A percentile compares a stretch with the other conserved stretches of the same genome.
These are phyloP conservation scores for Jackrogersella multiformis DNA, from an alignment of 495 filamentous ascomycete species.

Conservation along the genomic window DNA sequence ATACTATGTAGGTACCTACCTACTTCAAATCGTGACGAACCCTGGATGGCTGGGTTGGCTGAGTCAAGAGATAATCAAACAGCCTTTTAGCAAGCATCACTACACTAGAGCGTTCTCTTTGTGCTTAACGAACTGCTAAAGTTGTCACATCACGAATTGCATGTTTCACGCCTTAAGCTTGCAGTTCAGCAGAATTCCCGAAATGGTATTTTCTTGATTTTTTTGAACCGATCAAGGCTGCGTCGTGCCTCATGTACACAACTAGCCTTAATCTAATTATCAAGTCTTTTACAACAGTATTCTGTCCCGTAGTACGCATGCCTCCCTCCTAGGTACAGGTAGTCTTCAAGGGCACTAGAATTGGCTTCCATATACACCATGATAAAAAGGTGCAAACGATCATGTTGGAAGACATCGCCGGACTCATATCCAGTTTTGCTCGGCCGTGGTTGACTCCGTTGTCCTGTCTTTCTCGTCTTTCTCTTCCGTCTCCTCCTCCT, in stretches of 20 bases:
- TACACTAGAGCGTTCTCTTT: not conserved
- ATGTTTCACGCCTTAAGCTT: not conserved
- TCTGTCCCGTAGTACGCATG: slow-evolving; percentile 5
- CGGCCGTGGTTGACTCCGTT: slow-evolving; percentile 39
- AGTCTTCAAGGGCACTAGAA: slow-evolving; percentile 17
- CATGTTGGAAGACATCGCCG: slow-evolving; percentile 5
- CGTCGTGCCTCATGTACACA: not conserved
- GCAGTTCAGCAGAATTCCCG: not conserved
- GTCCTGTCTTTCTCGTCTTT: slow-evolving; percentile 38
- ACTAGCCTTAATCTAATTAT: slow-evolving; percentile 12
- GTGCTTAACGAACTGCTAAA: not conserved
- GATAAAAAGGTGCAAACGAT: not conserved
- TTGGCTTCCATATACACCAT: slow-evolving; percentile 6
- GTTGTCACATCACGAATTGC: not conserved
- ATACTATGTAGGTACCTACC: not conserved
- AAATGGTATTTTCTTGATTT: slow-evolving; percentile 26
- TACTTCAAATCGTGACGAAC: slow-evolving; percentile 24
- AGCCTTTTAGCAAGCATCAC: not conserved
- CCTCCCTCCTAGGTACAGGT: slow-evolving; percentile 11
- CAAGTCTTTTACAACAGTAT: slow-evolving; percentile 20
- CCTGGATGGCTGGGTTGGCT: slow-evolving; percentile 4
- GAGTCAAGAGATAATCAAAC: slow-evolving; percentile 13
- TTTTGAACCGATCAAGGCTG: slow-evolving; percentile 18
- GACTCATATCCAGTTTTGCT: slow-evolving; percentile 43
- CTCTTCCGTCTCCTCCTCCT: slow-evolving; percentile 45